Base-by-base conservation (phyloP, 345 rosid species). In the Melaleuca quinquenervia region DNA sequence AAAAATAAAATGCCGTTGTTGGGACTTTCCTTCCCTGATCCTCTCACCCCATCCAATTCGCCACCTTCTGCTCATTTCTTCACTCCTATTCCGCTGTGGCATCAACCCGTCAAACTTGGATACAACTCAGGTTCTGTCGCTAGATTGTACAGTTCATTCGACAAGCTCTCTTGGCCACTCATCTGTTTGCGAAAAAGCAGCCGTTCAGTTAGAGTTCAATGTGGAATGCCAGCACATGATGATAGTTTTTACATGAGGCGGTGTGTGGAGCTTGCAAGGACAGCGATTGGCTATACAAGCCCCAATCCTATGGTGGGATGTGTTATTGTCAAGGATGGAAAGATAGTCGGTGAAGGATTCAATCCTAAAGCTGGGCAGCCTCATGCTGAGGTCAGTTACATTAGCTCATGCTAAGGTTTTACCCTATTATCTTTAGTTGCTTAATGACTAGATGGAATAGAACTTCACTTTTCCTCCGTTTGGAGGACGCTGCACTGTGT, bases 231-330 rank as follows among this genome's bases (percentile, higher is more conserved):
- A 82, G 41, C 56, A 14, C 64, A 78, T 41, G 88, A 90, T 87
- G 98, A 95, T 86, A 91, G 70, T 50, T 93, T 90, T 89, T 96
- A 93, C 76, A 92, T 92, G 52, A 93, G 96, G 91, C 91, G 90
- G 75, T 91, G 93, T 54, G 96, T 97, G 86, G 92, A 96, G 88
- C 32, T 94, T 29, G 98, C 93, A 10, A 93, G 92, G 87, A 90
- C 36, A 78, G 98, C 92, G 51, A 89, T 89, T 89, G 98, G 98
- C 27, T 87, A 86, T 83, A 96, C 99, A 1, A 95, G 98, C 88
- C 98, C 98, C 85, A 94, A 96, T 88, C 99, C 99, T 14, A 88
- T 96, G 98, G 99, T 94, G 51, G 98, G 99, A 24, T 97, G 93
- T 86, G 95, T 97, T 49, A 94, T 96, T 82, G 98, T 97, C 53